Evolutionary conservation across 805 yeast species (phyloP), one percentile per base, ranked within the genome.

Genomic region (Scheffersomyces lignosus): DNA sequence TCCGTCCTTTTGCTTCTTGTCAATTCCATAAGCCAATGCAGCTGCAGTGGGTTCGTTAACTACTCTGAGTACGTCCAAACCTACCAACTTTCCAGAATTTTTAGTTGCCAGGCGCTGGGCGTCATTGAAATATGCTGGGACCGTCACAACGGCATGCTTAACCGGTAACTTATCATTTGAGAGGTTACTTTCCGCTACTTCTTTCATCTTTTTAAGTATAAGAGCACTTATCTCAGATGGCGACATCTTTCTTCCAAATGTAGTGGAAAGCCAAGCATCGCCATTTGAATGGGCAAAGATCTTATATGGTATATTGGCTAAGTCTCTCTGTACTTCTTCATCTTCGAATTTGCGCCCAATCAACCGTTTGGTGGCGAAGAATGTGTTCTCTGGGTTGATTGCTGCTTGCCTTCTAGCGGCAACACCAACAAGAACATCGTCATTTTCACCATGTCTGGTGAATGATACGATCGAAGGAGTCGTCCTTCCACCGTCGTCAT

Each of bases 21-120:
- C 85, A 18, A 83, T 65, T 31, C 93, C 93, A 56, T 84, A 85
- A 27, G 91, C 89, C 50, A 85, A 71, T 12, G 91, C 91, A 18
- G 93, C 91, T 8, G 91, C 91, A 16, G 93, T 85, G 27, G 93
- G 93, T 61, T 85, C 93, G 60, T 85, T 85, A 22, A 85, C 75
- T 31, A 85, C 89, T 58, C 95, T 70, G 49, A 84, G 61, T 18
- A 85, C 85, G 40, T 84, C 80, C 48, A 85, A 61, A 17, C 91
- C 91, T n/a, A 84, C 85, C 48, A 82, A 64, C 51, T 73, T 70
- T 23, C 91, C 95, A 0, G 91, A 87, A 54, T 75, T 75, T 55
- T 84, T 83, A n/a, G 93, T 85, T 4, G 91, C 90, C 56, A 81
- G 89, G 60, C 93, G 73, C 59, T 84, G 93, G 14, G 85, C 71